Conservation (phyloP, 2,329 filamentous ascomycete genomes). For the Gaeumannomyces sp. region DNA sequence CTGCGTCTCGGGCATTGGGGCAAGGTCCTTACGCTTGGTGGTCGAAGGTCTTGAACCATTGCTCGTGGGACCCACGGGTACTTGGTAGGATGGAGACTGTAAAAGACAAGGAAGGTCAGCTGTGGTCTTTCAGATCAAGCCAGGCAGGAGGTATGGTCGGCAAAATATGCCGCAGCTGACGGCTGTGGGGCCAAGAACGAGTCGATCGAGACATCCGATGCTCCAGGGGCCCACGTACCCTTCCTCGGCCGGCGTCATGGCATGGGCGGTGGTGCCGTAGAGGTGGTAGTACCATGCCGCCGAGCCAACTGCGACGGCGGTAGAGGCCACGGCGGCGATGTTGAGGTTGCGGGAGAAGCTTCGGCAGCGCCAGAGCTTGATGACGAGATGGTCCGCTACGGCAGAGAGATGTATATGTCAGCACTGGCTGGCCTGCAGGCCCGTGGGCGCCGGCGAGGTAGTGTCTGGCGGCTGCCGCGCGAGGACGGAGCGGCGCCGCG, state of each 20-base stretch:
- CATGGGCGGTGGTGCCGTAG: conserved; percentile 81
- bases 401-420: conserved; percentile 27
- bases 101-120: conserved; percentile 21
- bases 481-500: not conserved
- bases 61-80: conserved; percentile 95
- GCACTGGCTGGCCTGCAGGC: conserved; percentile 17
- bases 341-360: conserved; percentile 74
- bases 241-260: conserved; percentile 92
- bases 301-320: conserved; percentile 78
- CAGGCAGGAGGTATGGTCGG: not conserved
- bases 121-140: conserved; percentile 6
- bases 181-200: too few relatives aligned
- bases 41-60: conserved; percentile 93
- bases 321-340: conserved; percentile 79
- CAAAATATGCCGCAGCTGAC: conserved; percentile 21
- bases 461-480: not conserved
- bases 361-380: conserved; percentile 66
- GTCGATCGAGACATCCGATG: not conserved
- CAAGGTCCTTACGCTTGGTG: conserved; percentile 84
- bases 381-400: conserved; percentile 63
- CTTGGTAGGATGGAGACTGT: conserved; percentile 79
- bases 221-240: conserved; percentile 62
- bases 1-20: conserved; percentile 7
- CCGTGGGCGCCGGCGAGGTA: too few relatives aligned
- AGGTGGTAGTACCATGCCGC: conserved; percentile 97